A percentile compares a stretch with the other conserved stretches of the same genome.
These are phyloP conservation scores for Colletotrichum graminicola DNA, from an alignment of 2,329 filamentous ascomycete species.

Conservation along the genomic window DNA sequence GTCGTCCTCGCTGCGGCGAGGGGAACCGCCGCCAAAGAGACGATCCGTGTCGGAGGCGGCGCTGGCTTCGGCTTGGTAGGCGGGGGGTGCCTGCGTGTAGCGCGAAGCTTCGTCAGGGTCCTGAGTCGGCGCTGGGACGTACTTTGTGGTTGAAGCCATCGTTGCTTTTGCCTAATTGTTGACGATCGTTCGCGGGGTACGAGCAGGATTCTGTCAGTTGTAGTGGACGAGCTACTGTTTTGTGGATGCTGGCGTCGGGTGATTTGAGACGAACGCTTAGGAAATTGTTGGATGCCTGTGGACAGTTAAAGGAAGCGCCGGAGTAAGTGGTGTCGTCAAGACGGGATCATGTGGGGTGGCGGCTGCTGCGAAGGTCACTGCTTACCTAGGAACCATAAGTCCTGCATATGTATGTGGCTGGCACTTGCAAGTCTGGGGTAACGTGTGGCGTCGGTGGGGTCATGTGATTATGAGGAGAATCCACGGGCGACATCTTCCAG, in stretches of 20 bases:
- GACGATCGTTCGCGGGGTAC: neutral
- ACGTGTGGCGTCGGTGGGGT: slow-evolving; percentile 24
- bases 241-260: neutral
- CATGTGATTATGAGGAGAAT: slow-evolving; percentile 25
- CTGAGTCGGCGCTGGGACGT: slow-evolving; percentile 84
- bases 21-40: slow-evolving; percentile 74
- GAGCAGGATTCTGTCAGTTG: neutral
- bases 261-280: neutral
- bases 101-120: slow-evolving; percentile 82
- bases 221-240: neutral
- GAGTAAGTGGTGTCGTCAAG: slow-evolving; percentile 37
- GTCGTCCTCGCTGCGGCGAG: slow-evolving; percentile 87
- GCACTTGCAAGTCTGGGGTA: slow-evolving; percentile 28
- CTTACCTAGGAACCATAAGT: neutral
- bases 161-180: slow-evolving; percentile 26
- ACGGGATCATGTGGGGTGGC: slow-evolving; percentile 38
- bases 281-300: slow-evolving; percentile 35
- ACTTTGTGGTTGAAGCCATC: slow-evolving; percentile 85
- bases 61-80: slow-evolving; percentile 69
- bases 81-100: slow-evolving; percentile 85
- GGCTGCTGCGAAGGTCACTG: slow-evolving; percentile 32
- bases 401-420: slow-evolving; percentile 9
- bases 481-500: neutral
- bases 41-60: slow-evolving; percentile 67
- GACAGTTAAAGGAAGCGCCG: slow-evolving; percentile 6